Evolutionary conservation across 2,329 filamentous ascomycete genomes (phyloP).

Genomic region (Aspergillus oerlinghausenensis): DNA sequence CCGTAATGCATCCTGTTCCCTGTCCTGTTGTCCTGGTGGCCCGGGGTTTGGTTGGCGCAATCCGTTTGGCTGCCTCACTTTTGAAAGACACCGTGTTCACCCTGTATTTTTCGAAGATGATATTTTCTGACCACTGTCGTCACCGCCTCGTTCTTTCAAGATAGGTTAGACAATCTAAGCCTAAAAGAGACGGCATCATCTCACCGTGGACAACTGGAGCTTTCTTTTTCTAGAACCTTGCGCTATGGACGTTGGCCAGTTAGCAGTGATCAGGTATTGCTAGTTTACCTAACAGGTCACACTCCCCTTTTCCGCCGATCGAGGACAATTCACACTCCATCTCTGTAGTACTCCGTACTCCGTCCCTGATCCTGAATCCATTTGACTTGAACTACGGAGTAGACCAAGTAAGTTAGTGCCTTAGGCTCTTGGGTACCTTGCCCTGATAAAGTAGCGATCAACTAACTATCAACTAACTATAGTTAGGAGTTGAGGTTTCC

Average conservation of each 20-base stretch:
- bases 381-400: too few species aligned
- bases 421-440: neutral
- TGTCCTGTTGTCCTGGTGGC: constrained; percentile 13
- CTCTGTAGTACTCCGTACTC: too few species aligned
- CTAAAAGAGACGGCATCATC: neutral
- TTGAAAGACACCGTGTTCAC: constrained; percentile 12
- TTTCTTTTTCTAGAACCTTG: neutral
- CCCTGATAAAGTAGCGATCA: neutral
- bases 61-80: constrained; percentile 40
- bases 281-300: neutral
- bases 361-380: too few species aligned
- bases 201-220: neutral
- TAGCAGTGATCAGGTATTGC: neutral
- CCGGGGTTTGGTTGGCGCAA: constrained; percentile 20
- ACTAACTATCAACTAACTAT: neutral
- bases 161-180: neutral
- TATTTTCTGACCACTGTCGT: neutral
- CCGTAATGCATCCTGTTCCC: neutral
- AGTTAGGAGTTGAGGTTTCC: neutral
- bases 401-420: neutral
- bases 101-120: neutral
- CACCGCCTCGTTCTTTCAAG: neutral
- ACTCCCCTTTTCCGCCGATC: neutral
- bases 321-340: neutral
- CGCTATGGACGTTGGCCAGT: neutral